These are phyloP conservation scores for Cucurbita pepo DNA, from an alignment of 306 rosid genomes.

Conservation along the genomic window DNA sequence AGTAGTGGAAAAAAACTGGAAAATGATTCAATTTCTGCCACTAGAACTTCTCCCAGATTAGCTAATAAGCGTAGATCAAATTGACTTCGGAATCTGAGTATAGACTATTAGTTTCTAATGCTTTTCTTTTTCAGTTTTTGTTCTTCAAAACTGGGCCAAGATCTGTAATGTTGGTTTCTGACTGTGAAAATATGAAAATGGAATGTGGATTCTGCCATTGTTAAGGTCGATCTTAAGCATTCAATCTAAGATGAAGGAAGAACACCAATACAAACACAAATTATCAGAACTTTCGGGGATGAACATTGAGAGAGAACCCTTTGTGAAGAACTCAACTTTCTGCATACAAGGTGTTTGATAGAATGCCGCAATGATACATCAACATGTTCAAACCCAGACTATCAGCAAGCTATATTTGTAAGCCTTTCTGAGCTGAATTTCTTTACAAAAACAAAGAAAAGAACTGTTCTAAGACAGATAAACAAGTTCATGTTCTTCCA, in stretches of 20 bases:
- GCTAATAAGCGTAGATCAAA: constrained; percentile 14
- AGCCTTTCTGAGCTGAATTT: too few species aligned
- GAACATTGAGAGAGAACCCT: not conserved
- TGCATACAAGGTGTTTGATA: not conserved
- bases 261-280: not conserved
- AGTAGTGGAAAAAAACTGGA: not conserved
- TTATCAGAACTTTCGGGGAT: not conserved
- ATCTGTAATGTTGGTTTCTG: not conserved
- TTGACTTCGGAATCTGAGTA: constrained; percentile 1
- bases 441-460: too few species aligned
- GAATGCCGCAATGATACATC: not conserved
- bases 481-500: not conserved
- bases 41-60: constrained; percentile 49
- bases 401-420: not conserved
- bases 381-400: not conserved
- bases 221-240: not conserved
- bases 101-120: not conserved
- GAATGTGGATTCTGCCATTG: not conserved
- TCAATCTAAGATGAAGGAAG: not conserved
- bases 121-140: not conserved
- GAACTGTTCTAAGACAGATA: not conserved
- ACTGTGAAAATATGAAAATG: not conserved
- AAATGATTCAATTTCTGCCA: constrained; percentile 12
- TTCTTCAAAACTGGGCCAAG: not conserved
- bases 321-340: not conserved